Conservation (phyloP, 768 basidiomycete genomes). For the Solioccasus polychromus region DNA sequence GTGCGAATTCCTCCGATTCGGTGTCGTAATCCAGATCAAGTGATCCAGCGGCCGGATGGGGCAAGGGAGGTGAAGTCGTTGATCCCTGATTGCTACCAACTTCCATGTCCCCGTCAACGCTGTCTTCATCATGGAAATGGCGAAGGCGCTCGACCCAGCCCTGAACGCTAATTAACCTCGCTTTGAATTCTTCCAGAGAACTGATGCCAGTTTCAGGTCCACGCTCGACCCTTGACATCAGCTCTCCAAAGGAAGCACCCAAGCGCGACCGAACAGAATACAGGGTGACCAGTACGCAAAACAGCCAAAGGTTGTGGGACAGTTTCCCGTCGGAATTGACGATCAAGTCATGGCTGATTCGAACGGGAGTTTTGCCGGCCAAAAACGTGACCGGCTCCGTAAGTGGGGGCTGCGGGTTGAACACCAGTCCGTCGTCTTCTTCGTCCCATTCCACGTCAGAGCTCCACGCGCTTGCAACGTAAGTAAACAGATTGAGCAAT, state of each 20-base stretch:
- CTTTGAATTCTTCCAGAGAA: conserved; percentile 21
- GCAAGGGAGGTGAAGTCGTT: conserved; percentile 16
- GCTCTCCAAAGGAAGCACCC: conserved; percentile 11
- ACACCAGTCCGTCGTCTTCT: conserved; percentile 22
- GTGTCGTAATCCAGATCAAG: conserved; percentile 19
- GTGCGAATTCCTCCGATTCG: conserved; percentile 14
- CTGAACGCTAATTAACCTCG: conserved; percentile 26
- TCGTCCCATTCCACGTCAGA: conserved; percentile 28
- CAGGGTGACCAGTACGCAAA: conserved; percentile 34
- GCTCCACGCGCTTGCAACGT: conserved; percentile 21
- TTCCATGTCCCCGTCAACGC: conserved; percentile 16
- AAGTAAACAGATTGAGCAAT: conserved; percentile 18
- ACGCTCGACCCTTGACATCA: conserved; percentile 12
- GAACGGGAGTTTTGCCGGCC: conserved; percentile 11
- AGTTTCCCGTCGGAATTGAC: conserved; percentile 52
- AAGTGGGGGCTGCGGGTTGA: conserved; percentile 23
- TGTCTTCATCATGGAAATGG: conserved; percentile 13
- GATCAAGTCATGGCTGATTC: conserved; percentile 26
- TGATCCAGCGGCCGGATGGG: conserved; percentile 18
- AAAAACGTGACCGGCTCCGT: conserved; percentile 12
- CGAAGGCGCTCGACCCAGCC: conserved; percentile 19
- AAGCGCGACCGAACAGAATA: conserved; percentile 14
- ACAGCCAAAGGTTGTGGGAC: conserved; percentile 49
- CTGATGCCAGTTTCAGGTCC: conserved; percentile 10
- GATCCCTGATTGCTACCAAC: conserved; percentile 22